Conservation (phyloP, 2,329 filamentous ascomycete genomes). For the Xylariomycetidae sp. region DNA sequence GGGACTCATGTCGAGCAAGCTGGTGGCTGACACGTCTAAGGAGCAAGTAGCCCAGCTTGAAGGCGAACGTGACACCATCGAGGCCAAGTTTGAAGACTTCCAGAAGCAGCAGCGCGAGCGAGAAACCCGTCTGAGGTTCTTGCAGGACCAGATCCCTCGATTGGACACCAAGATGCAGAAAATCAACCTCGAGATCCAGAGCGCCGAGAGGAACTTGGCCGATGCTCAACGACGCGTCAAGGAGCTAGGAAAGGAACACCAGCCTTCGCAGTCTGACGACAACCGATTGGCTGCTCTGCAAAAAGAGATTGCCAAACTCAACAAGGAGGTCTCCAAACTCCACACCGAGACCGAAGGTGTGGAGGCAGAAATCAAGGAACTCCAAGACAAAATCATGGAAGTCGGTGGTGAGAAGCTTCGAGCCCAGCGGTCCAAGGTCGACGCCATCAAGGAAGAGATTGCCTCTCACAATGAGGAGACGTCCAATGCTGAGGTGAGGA, state of each 20-base stretch:
- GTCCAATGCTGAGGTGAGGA: constrained; percentile 80
- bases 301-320: constrained; percentile 70
- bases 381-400: constrained; percentile 98
- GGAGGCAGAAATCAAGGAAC: constrained; percentile 84
- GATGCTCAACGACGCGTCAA: constrained; percentile 82
- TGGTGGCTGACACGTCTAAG: constrained; percentile 78
- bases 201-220: constrained; percentile 74
- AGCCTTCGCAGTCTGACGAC: constrained; percentile 76
- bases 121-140: constrained; percentile 65
- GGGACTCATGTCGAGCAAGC: constrained; percentile 95
- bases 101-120: constrained; percentile 80
- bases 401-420: constrained; percentile 91
- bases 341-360: constrained; percentile 82
- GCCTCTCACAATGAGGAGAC: constrained; percentile 73
- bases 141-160: constrained; percentile 74
- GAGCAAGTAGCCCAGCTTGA: constrained; percentile 89
- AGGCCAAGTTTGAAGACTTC: constrained; percentile 77
- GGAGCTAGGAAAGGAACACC: constrained; percentile 76
- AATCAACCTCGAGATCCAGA: constrained; percentile 81
- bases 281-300: constrained; percentile 66
- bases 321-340: constrained; percentile 74
- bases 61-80: constrained; percentile 76
- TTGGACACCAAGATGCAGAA: constrained; percentile 92
- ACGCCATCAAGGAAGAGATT: constrained; percentile 82
- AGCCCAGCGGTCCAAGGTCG: constrained; percentile 85